Base-by-base conservation (phyloP, 1,139 yeast species). In the Pneumocystis carinii region DNA sequence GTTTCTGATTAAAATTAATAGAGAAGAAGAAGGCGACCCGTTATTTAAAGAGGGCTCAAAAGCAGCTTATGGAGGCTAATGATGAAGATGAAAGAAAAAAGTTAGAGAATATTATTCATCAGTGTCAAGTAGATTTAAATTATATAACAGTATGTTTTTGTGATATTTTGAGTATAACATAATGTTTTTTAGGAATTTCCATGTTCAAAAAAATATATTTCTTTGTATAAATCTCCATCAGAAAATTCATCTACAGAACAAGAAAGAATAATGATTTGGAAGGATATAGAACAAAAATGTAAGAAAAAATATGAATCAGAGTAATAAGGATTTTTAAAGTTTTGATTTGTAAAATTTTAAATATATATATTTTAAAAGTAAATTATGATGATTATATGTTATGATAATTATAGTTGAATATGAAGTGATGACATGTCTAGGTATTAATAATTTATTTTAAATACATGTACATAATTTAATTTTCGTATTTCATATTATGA, bases 21-120 rank as follows among this genome's bases (percentile, higher is more conserved):
- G 98, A 92, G 73, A 81, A 81, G 70, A 89, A 90, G 76, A 94
- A 92, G 79, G 95, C 97, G 0, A 71, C 81, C 39, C 79, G 97
- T 70, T 82, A 79, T 67, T 82, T 86, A 62, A 74, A 74, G 64
- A 84, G 85, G 67, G 78, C 83, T 62, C 86, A 85, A 71, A 75
- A 85, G 14, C 96, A 90, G 70, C 75, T 87, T 57, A 87, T 87
- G 41, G 92, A 92, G 71, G 41, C 59, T 2, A 15, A 39, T n/a
- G 61, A 35, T 55, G 63, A 61, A 29, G 58, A 64, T 41, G 62
- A 39, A 6, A 62, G 60, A 41, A 56, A 57, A 57, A 36, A 15
- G 35, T 24, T 12, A 39, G 58, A 53, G 15, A 62, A 61, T 32
- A 57, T 38, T 58, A 59, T 64, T 39, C 56, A 48, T 36, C 59